Evolutionary conservation across 495 filamentous ascomycete genomes (phyloP).

Genomic region (Penicillium lividum): DNA sequence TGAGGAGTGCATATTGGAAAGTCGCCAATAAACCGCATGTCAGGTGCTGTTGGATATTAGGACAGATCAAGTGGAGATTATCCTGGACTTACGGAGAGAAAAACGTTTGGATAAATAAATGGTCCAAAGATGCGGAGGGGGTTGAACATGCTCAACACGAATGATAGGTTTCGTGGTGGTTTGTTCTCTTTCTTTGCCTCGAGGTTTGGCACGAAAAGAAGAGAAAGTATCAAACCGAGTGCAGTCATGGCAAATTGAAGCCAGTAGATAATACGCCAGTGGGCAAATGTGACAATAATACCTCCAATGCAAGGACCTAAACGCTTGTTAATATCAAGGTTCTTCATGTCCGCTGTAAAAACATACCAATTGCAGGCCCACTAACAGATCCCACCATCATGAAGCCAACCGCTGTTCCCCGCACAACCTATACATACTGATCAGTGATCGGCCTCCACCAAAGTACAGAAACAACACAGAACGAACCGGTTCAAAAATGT

Average conservation of each 20-base stretch:
- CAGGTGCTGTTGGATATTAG: conserved; percentile 43
- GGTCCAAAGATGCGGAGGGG: conserved; percentile 38
- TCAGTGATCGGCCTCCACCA: conserved; percentile 7
- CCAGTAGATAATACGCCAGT: conserved; percentile 62
- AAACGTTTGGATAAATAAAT: conserved; percentile 43
- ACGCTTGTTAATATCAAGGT: neutral
- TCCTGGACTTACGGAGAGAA: conserved; percentile 37
- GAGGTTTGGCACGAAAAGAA: conserved; percentile 43
- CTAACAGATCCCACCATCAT: conserved; percentile 56
- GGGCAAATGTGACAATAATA: conserved; percentile 57
- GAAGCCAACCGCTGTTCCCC: conserved; percentile 57
- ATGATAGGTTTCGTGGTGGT: conserved; percentile 8
- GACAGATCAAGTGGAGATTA: neutral
- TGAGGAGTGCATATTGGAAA: conserved; percentile 71
- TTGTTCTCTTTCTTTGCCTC: conserved; percentile 15
- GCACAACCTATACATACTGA: conserved; percentile 43
- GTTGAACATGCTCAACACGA: conserved; percentile 37
- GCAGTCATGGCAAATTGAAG: conserved; percentile 54
- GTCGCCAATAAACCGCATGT: conserved; percentile 65
- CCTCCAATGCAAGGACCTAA: conserved; percentile 48
- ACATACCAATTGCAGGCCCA: conserved; percentile 56
- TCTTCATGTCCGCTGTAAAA: conserved; percentile 2
- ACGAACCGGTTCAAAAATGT: conserved; percentile 49
- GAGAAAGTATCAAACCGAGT: conserved; percentile 38
- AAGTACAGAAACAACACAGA: neutral